phyloP scores from a whole-genome alignment of 2,329 filamentous ascomycete genomes.

The Alternaria brassicicola region DNA sequence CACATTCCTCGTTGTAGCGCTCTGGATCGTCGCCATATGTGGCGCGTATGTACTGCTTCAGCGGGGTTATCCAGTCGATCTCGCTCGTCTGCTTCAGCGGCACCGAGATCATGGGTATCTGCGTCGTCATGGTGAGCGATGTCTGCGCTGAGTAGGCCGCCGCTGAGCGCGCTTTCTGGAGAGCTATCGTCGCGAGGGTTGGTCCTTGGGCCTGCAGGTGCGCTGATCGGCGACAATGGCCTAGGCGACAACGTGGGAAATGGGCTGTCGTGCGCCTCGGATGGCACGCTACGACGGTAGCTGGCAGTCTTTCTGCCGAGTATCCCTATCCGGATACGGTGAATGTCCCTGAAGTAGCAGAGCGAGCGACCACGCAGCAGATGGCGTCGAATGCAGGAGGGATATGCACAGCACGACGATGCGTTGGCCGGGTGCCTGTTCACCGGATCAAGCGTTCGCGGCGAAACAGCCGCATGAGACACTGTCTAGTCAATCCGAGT shows the following conservation, averaged over 20 bases:
- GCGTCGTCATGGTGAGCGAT: constrained; percentile 42
- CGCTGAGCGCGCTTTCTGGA: constrained; percentile 23
- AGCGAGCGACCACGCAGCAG: constrained; percentile 4
- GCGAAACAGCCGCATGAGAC: constrained; percentile 13
- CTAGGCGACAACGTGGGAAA: constrained; percentile 10
- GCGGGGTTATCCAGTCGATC: constrained; percentile 93
- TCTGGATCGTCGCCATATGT: constrained; percentile 97
- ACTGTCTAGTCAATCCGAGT: constrained; percentile 5
- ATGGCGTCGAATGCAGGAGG: constrained; percentile 7
- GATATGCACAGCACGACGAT: constrained; percentile 11
- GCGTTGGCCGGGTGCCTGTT: constrained; percentile 13
- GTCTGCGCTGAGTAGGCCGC: constrained; percentile 11
- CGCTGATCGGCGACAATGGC: constrained; percentile 10
- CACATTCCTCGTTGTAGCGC: constrained; percentile 93
- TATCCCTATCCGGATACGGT: neutral
- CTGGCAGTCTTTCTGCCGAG: neutral
- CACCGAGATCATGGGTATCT: constrained; percentile 92
- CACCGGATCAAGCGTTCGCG: constrained; percentile 5
- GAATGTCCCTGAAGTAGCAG: neutral
- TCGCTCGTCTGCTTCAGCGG: constrained; percentile 94
- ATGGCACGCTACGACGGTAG: constrained; percentile 2
- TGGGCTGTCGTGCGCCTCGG: constrained; percentile 4
- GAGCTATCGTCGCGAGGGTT: constrained; percentile 18
- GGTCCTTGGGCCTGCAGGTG: neutral
- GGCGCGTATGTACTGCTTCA: constrained; percentile 91